Evolutionary conservation across 768 basidiomycete species (phyloP), one percentile per base, ranked within the genome.

Genomic region (Serendipita vermifera): DNA sequence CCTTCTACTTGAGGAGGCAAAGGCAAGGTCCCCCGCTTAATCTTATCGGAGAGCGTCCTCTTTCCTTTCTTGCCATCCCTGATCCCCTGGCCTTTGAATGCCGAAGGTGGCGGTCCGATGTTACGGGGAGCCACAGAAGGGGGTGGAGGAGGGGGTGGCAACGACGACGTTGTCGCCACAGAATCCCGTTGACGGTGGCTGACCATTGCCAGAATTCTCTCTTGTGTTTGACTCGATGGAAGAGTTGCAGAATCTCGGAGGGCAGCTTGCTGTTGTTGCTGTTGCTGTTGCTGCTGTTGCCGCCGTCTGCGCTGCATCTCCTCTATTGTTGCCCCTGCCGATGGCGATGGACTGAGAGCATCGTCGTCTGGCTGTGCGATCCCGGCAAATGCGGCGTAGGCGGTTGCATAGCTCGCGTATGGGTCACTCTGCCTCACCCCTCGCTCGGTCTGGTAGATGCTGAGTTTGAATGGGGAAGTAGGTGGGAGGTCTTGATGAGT

Each of bases 11-110:
- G 15, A 5, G 39, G 39, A 9, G 26, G 9, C 6, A 41, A n/a
- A n/a, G 39, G 39, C 39, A 41, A 41, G 17, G 39, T 41, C 39
- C 39, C 39, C 39, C 39, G 17, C 39, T 41, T 41, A 26, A 41
- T 41, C 39, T 41, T 41, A 41, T 41, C 39, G 17, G 39, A 41
- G 17, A 41, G 15, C 6, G 39, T 41, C 39, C 39, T 5, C 26
- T 41, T 41, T n/a, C 39, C 39, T 41, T 41, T 41, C 39, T 20
- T 26, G 6, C 39, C 39, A 17, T 17, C 15, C 15, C 39, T 17
- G 26, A 20, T 41, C 15, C 39, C 39, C 15, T n/a, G 17, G 26
- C 26, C 39, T 20, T 41, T 41, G 15, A 41, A 41, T n/a, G 39
- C 17, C 15, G 39, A 41, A 41, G 39, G 39, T n/a, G 39, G 39